phyloP scores from a whole-genome alignment of 164 flowering plant genomes.

The Magnolia kwangsiensis region DNA sequence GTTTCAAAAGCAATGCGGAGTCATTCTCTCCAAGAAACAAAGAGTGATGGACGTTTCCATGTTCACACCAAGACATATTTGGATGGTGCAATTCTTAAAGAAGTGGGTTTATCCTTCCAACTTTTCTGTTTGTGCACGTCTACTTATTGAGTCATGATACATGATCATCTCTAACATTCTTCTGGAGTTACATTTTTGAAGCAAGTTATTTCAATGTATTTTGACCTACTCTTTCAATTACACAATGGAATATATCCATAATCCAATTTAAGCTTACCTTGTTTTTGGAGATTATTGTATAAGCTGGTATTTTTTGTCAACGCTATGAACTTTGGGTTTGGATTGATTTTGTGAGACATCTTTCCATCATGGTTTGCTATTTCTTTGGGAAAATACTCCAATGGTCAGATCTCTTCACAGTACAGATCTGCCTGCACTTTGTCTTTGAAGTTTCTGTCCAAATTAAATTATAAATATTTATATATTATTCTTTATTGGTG shows the following conservation, averaged over 20 bases:
- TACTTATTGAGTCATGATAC: conserved; percentile 2
- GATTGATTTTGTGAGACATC: background rate
- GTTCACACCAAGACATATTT: conserved; percentile 87
- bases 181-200: background rate
- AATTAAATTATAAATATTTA: too few relatives aligned
- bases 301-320: too few relatives aligned
- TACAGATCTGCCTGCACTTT: background rate
- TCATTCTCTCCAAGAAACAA: conserved; percentile 95
- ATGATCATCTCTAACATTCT: background rate
- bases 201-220: background rate
- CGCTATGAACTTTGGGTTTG: background rate
- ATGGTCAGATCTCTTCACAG: background rate
- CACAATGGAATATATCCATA: too few relatives aligned
- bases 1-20: conserved; percentile 95
- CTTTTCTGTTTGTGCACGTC: conserved; percentile 4
- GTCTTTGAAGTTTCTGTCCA: background rate
- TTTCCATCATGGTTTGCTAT: background rate
- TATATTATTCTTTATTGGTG: too few relatives aligned
- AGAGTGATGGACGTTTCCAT: conserved; percentile 95
- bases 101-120: conserved; percentile 42
- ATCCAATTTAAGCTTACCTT: too few relatives aligned
- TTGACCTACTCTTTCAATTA: too few relatives aligned
- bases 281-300: too few relatives aligned
- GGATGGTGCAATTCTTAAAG: conserved; percentile 94
- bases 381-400: background rate